Evolutionary conservation across 129 eudicot genomes (phyloP), one percentile per base, ranked within the genome.

Genomic region (Pittosporum tobira): DNA sequence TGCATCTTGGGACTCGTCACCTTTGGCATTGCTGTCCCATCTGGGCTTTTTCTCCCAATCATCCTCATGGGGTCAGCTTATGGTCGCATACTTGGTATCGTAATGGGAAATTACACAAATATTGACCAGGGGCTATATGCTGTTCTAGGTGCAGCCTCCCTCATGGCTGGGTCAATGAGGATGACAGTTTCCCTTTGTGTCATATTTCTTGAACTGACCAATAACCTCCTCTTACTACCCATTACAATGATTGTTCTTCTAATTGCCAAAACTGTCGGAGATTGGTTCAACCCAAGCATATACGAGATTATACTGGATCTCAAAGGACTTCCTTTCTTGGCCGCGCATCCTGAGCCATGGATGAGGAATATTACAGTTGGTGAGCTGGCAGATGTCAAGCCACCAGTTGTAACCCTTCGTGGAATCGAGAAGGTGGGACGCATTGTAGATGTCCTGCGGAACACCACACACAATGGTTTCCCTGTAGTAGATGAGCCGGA

Each of bases 81-180:
- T 28, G 98, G 98, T 22, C 84, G 94, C 9, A 59, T 86, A 67
- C 81, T 91, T 45, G 96, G 94, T 25, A 69, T 80, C 7, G 83
- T 72, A 63, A 86, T 91, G 98, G 81, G 75, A 50, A 63, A 75
- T 26, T 86, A 86, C 76, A 75, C 98, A 59, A 80, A 79, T 6
- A 71, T 86, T 28, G 98, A 91, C 66, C 85, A 73, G 50, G 94
- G 96, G 29, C 73, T 90, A 6, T 90, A 69, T 23, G 95, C 94
- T 4, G 97, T 90, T 40, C 79, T 90, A 42, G 97, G 97, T 36
- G 94, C 95, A 61, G 97, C 97, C 44, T 80, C 95, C 9, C 84
- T 90, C 57, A 86, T 91, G 95, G 87, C 94, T 28, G 98, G 94
- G 44, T 91, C 98, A n/a, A 91, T 86, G 98, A 76, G 98, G 45